Base-by-base conservation (phyloP, 441 rosid species). In the Gossypium trilobum region DNA sequence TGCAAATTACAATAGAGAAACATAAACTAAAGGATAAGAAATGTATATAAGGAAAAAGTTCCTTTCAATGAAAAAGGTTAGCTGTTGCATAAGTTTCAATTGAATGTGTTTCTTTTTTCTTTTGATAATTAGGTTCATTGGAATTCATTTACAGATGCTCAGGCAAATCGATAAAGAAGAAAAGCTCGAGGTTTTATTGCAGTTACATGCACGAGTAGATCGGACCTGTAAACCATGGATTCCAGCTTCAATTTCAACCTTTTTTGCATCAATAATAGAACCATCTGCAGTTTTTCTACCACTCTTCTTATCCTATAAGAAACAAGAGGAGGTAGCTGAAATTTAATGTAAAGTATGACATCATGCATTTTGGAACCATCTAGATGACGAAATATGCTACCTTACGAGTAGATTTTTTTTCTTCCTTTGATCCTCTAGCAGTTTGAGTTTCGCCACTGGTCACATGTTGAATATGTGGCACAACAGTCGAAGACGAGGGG, bases 231-330 rank as follows among this genome's bases (percentile, higher is more conserved):
- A 85, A 50, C 93, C 89, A 19, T 89, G 90, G 62, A 88, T 79
- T 77, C 86, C 89, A 23, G 92, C 92, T 85, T 89, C 93, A 33
- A 87, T 85, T 81, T 89, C 97, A 76, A 83, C 90, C 82, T 83
- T 86, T 0, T 85, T 75, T 16, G 91, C 87, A 62, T 89, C 92
- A 63, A 80, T 78, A 29, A 86, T 79, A 52, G 87, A 83, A 56
- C 85, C 89, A 51, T 86, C 77, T 1, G 58, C 58, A 72, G 75
- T 83, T 76, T 77, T 74, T 56, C 73, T 78, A 33, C 79, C 82
- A 76, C 69, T 78, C 68, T 79, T 29, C 20, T 36, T 75, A 59
- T 79, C 88, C 96, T 90, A 65, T 62, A 73, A 48, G 16, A 77
- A 81, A 60, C 52, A 70, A 0, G 68, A 42, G 62, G 25, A 29